Conservation (phyloP, 176 grass and related monocot genomes). For the Bolboschoenus planiculmis region DNA sequence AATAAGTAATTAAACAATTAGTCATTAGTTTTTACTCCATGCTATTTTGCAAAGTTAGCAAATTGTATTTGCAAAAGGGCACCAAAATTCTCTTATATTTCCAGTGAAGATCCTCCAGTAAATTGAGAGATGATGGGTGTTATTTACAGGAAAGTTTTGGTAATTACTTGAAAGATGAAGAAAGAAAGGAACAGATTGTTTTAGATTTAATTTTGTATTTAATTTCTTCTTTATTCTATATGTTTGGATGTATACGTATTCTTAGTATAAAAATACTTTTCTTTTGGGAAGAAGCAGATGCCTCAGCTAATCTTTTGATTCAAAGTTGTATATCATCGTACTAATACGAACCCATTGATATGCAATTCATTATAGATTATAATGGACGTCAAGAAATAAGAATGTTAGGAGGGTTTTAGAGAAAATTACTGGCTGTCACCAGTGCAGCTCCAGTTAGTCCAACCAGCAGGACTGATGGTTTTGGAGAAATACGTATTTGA, state of each 20-base stretch:
- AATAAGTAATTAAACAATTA: neutral
- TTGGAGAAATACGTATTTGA: constrained; percentile 62
- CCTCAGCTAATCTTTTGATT: neutral
- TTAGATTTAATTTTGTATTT: neutral
- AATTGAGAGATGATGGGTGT: neutral
- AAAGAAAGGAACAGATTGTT: neutral
- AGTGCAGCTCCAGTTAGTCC: constrained; percentile 47
- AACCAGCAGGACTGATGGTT: constrained; percentile 42
- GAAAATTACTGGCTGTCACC: constrained; percentile 21
- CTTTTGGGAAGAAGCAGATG: neutral
- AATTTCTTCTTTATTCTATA: neutral
- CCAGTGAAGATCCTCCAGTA: neutral
- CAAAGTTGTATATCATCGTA: neutral
- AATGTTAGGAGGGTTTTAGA: neutral
- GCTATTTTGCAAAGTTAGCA: neutral
- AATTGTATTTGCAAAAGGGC: neutral
- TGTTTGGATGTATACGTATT: neutral
- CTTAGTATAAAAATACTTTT: neutral
- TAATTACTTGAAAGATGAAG: neutral
- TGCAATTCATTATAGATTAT: neutral
- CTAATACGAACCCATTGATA: neutral
- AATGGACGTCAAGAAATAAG: neutral
- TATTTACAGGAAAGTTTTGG: neutral
- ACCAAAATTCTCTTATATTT: neutral
- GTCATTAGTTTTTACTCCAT: neutral